Percentiles rank a stretch among this genome's conserved stretches.
Conservation (phyloP, 1,284 basidiomycete genomes). For the Cutaneotrichosporon sp. region DNA sequence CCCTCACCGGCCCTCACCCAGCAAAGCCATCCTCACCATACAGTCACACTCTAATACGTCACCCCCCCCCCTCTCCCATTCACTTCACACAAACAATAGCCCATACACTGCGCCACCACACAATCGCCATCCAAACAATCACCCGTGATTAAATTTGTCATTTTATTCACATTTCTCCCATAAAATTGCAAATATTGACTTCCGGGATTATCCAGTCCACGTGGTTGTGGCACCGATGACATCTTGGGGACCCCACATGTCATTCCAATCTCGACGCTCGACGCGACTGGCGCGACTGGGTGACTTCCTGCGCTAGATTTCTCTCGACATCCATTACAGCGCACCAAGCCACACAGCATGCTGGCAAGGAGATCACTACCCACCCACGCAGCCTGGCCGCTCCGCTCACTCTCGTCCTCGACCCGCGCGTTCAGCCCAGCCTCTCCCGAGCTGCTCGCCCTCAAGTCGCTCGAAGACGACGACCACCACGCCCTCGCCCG, state of each 20-base stretch:
- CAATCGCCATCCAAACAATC: too few species aligned
- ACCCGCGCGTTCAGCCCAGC: background rate
- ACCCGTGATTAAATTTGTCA: background rate
- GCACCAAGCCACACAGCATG: background rate
- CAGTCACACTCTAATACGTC: too few species aligned
- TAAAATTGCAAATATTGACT: background rate
- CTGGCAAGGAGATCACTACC: too few species aligned
- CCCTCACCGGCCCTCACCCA: too few species aligned
- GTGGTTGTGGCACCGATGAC: background rate
- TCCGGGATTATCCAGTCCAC: background rate
- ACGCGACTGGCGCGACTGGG: too few species aligned
- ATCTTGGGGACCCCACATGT: background rate
- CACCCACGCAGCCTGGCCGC: too few species aligned
- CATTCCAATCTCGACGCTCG: too few species aligned
- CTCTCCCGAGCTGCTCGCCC: slow-evolving; percentile 12
- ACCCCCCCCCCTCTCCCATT: background rate
- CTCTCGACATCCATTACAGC: background rate
- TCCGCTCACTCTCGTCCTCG: background rate
- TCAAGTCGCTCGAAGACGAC: slow-evolving; percentile 15
- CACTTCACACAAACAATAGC: background rate
- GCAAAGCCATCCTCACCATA: too few species aligned
- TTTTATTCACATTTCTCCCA: background rate
- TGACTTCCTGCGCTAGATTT: background rate
- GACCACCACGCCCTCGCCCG: slow-evolving; percentile 28
- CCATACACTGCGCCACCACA: too few species aligned